These are phyloP conservation scores for Trapa bicornis DNA, from an alignment of 345 rosid genomes.

Conservation along the genomic window DNA sequence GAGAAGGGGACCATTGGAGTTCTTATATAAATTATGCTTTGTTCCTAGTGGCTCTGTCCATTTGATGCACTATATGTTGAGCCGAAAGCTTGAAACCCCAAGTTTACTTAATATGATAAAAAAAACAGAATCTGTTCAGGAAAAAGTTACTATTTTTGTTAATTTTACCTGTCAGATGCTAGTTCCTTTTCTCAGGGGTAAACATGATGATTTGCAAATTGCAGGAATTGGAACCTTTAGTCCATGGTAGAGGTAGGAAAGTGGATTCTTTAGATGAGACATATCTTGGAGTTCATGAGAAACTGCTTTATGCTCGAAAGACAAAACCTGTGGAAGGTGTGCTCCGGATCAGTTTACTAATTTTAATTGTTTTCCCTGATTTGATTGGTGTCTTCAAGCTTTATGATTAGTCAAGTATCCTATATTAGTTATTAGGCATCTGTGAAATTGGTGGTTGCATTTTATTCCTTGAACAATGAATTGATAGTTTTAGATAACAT, in stretches of 20 bases:
- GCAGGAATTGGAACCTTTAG: constrained; percentile 67
- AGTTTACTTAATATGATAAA: neutral
- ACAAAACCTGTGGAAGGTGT: constrained; percentile 72
- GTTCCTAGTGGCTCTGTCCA: neutral
- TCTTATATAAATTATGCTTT: neutral
- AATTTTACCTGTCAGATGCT: neutral
- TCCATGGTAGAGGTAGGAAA: constrained; percentile 88
- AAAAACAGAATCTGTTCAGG: neutral
- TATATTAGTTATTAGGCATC: neutral
- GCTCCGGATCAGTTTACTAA: constrained; percentile 1
- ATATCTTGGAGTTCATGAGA: constrained; percentile 69
- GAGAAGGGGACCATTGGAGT: neutral
- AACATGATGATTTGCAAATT: constrained; percentile 2
- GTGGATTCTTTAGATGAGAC: constrained; percentile 60
- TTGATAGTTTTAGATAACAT: neutral
- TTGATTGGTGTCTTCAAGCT: neutral
- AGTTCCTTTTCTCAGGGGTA: neutral
- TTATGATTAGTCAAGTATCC: neutral
- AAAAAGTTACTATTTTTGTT: neutral
- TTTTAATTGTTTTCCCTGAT: neutral
- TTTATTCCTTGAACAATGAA: neutral
- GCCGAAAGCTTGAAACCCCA: neutral
- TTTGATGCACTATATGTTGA: neutral
- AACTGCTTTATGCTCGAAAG: constrained; percentile 82
- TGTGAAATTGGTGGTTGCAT: neutral